Base-by-base conservation (phyloP, 2,329 filamentous ascomycete genomes). In the Penicillium psychrosexuale region DNA sequence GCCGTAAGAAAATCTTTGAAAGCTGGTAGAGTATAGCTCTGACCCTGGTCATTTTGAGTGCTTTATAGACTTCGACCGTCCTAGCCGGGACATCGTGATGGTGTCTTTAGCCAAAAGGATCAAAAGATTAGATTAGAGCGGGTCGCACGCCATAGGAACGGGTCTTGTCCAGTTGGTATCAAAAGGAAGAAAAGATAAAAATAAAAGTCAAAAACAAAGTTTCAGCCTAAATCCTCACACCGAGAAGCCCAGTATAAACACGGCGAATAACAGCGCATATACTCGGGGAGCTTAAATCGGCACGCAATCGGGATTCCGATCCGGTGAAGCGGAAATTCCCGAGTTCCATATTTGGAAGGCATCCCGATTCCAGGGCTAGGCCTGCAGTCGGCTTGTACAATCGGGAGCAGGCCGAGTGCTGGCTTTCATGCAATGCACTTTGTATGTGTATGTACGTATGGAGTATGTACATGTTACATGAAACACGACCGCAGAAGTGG, bases 311-410 rank as follows among this genome's bases (percentile, higher is more conserved):
- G 63, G 57, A 65, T 64, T 53, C 51, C 44, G 51, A 53, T 56
- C 60, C 63, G 63, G 56, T 54, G 49, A 46, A 58, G 60, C 61
- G 60, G 58, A 53, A 63, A 54, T 49, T 49, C 60, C 60, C 62
- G 60, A 59, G 46, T 22, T 13, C 38, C 13, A 44, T 22, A 37
- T 37, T 15, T 33, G 12, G 37, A 56, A 60, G 51, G 53, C 34
- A 60, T 64, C 62, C 62, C 61, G 62, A 63, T 6, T 1, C 22
- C 22, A 24, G 22, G 22, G 22, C 11, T 17, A 33, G 40, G 47
- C 49, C 58, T 56, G 56, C 49, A 33, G 43, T 55, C 61, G 59
- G 56, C 52, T 27, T n/a, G 11, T 2, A 28, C 9, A 12, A 40
- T 49, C 43, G 43, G 50, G 52, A 8, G 5, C 55, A 57, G 45